A percentile compares a stretch with the other conserved stretches of the same genome.
Evolutionary conservation across 23 red algal species (phyloP).

Genomic region (Gracilaria gracilis): DNA sequence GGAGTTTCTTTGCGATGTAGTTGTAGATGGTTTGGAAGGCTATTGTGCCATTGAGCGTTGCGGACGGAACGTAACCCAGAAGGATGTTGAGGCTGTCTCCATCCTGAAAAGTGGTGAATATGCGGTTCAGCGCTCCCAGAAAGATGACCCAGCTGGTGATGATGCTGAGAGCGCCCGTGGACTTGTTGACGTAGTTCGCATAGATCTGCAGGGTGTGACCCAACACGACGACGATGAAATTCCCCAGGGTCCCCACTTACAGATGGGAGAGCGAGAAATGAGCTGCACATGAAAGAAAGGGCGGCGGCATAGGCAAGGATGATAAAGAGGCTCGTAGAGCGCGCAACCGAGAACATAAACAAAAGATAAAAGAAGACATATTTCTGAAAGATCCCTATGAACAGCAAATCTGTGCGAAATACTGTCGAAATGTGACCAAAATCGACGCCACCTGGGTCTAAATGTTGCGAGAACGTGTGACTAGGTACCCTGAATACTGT

Average conservation of each 20-base stretch:
- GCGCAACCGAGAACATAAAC: constrained; percentile 45
- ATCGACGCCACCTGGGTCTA: too few species aligned
- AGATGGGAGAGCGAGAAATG: constrained; percentile 76
- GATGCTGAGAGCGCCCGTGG: constrained; percentile 76
- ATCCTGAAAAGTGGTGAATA: constrained; percentile 91
- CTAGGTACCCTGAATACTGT: too few species aligned
- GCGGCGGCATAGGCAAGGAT: constrained; percentile 39
- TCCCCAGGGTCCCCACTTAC: constrained; percentile 74
- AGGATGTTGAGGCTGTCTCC: constrained; percentile 86
- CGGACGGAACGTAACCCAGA: constrained; percentile 75
- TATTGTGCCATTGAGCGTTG: constrained; percentile 80
- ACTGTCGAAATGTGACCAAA: too few species aligned
- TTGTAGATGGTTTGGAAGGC: constrained; percentile 87
- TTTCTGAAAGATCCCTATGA: constrained; percentile 91
- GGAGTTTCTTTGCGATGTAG: constrained; percentile 4
- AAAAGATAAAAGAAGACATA: constrained; percentile 82
- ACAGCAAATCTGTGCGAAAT: too few species aligned
- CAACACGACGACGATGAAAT: constrained; percentile 76
- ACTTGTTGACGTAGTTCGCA: constrained; percentile 67
- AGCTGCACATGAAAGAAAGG: constrained; percentile 65
- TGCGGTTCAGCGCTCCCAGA: constrained; percentile 80
- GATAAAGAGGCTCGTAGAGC: constrained; percentile 6
- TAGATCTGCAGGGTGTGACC: constrained; percentile 82
- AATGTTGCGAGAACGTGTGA: too few species aligned
- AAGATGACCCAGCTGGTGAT: constrained; percentile 92